A percentile compares a stretch with the other conserved stretches of the same genome.
Conservation (phyloP, 768 basidiomycete species). For the Leccinum subgranulosum region DNA sequence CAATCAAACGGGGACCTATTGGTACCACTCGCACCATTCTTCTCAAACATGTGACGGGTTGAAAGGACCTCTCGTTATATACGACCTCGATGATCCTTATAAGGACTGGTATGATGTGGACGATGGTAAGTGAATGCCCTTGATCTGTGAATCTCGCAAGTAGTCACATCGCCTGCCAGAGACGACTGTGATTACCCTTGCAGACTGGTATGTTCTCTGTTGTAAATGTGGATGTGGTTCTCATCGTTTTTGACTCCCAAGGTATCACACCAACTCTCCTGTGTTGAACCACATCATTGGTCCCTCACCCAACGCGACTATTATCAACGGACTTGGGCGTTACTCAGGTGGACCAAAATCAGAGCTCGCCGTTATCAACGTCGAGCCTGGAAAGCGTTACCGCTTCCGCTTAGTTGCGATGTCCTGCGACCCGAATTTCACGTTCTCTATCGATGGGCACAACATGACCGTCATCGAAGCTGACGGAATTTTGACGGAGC, state of each 20-base stretch:
- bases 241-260: background rate
- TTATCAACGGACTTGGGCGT: constrained; percentile 33
- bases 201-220: constrained; percentile 21
- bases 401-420: constrained; percentile 48
- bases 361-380: constrained; percentile 38
- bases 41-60: constrained; percentile 41
- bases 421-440: constrained; percentile 42
- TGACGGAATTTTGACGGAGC: constrained; percentile 42
- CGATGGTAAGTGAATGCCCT: constrained; percentile 30
- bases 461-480: constrained; percentile 41
- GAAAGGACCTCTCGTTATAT: constrained; percentile 39
- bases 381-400: constrained; percentile 39
- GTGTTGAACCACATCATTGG: constrained; percentile 19
- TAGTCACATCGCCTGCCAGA: constrained; percentile 12
- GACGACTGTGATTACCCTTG: constrained; percentile 22
- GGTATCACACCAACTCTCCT: constrained; percentile 23
- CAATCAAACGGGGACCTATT: constrained; percentile 29
- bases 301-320: constrained; percentile 17
- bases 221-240: background rate
- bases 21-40: constrained; percentile 38
- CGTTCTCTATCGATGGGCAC: constrained; percentile 48
- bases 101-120: constrained; percentile 41
- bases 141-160: background rate
- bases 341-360: constrained; percentile 34
- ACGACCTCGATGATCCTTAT: constrained; percentile 41